Base-by-base conservation (phyloP, 345 rosid genomes). In the Xanthoceras sorbifolium region DNA sequence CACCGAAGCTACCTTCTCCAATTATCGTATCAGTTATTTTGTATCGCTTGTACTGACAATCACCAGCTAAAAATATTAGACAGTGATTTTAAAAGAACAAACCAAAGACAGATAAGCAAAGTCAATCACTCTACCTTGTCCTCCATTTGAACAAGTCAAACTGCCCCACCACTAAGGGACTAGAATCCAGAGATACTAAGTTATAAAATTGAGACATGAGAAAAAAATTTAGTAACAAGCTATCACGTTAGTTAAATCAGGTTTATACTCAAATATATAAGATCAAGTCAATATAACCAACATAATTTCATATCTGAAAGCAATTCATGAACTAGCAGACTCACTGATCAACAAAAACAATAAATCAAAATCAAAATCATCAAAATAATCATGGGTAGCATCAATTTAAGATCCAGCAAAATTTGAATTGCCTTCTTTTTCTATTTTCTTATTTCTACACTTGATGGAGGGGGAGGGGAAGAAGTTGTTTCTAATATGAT, bases 1-100 rank as follows among this genome's bases (percentile, higher is more conserved):
- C 6, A 18, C 71, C 71, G 11, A 20, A 67, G 31, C 71, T 22
- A 26, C 71, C 71, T 57, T 67, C n/a, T 42, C 71, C 54, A 23
- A 67, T 25, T 25, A 25, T 0, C 2, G 31, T 50, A 50, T 50
- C 7, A 2, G 26, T 23, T 26, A 9, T n/a, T 25, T 15, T 42
- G n/a, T 67, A 67, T 25, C n/a, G 52, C 31, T 42, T 14, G 32
- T 42, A 42, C 55, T 42, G 40, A 40, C 50, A 66, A 2, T 40
- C 22, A 42, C 10, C 71, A 1, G 28, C 46, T 25, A 25, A 17
- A 36, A 42, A 32, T 44, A 46, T 26, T 3, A 67, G 34, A 42
- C 8, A 17, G 55, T 17, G 54, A 26, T n/a, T 67, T 40, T 67
- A 25, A 7, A n/a, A 42, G 10, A 42, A 22, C 26, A 12, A 5